Evolutionary conservation across 2,329 filamentous ascomycete species (phyloP), one percentile per base, ranked within the genome.

Genomic region (Ceratocystis albifundus): DNA sequence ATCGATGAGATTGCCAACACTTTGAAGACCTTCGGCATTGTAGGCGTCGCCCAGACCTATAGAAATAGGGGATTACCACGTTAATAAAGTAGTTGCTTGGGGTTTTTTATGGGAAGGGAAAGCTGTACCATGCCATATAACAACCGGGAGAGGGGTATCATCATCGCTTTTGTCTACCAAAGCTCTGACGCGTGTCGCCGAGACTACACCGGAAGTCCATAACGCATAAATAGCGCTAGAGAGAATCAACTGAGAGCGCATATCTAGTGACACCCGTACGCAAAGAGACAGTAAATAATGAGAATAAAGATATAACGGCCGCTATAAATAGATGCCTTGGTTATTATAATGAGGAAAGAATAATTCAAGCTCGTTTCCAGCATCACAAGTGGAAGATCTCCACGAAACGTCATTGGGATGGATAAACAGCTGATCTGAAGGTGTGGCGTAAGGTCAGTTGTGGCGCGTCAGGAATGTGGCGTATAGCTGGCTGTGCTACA

Each of bases 41-140:
- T 86, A 95, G 74, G 86, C 83, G 76, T 94, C 89, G 71, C 85
- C 85, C 10, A 86, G 79, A 30, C 84, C 72, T 76, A 46, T 1
- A 55, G 69, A 78, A 30, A 57, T 5, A 17, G 25, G 53, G 10
- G 8, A 10, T 41, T 41, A 3, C 10, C 2, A 17, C 4, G 59
- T 46, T 55, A 62, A 41, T 41, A 41, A 28, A 41, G 22, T 25
- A n/a, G 36, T 12, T 57, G 53, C 12, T 12, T 55, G 46, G 46
- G n/a, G n/a, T 4, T n/a, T 22, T 7, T 17, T 2, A 28, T 28
- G 15, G 32, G n/a, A 7, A 7, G 5, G 53, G 22, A 57, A 57
- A 15, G 59, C 73, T 61, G 36, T 69, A 77, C 75, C 94, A 76
- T 99, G 94, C 94, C 94, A 99, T 77, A 99, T 89, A 68, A 99